A percentile compares a stretch with the other conserved stretches of the same genome.
phyloP scores from a whole-genome alignment of 164 flowering plant genomes.

The Hamamelis virginiana region DNA sequence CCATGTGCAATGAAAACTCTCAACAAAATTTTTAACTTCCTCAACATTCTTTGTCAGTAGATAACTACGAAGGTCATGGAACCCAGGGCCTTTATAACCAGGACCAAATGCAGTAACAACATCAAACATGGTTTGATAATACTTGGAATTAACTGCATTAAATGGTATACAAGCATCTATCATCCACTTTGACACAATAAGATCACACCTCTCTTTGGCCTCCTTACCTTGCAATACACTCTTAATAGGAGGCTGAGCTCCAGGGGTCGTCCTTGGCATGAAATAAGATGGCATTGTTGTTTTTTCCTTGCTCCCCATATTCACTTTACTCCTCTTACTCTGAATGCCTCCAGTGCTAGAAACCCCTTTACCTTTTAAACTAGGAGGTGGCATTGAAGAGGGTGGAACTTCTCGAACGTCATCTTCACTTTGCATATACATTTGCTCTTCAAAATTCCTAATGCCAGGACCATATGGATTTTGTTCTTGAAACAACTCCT shows the following conservation, averaged over 20 bases:
- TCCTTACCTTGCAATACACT: no score
- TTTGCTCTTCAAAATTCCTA: no score
- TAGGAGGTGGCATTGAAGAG: no score
- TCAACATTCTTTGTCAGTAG: neutral
- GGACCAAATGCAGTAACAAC: neutral
- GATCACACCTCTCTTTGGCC: neutral
- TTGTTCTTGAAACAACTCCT: neutral
- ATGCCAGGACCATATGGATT: neutral
- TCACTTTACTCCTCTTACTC: no score
- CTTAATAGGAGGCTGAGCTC: no score
- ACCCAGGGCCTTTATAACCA: constrained; percentile 2
- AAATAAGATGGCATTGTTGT: no score
- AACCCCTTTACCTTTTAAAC: no score
- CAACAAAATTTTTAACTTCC: neutral
- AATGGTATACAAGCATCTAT: constrained; percentile 5
- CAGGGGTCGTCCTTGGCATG: no score
- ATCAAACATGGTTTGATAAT: neutral
- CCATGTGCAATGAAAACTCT: neutral
- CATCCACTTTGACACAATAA: neutral
- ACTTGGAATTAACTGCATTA: constrained; percentile 5
- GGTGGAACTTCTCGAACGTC: no score
- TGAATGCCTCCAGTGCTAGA: no score
- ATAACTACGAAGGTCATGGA: neutral
- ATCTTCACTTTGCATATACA: no score
- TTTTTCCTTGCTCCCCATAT: no score